Conservation (phyloP, 2,329 filamentous ascomycete genomes). For the Ramularia endophylla region DNA sequence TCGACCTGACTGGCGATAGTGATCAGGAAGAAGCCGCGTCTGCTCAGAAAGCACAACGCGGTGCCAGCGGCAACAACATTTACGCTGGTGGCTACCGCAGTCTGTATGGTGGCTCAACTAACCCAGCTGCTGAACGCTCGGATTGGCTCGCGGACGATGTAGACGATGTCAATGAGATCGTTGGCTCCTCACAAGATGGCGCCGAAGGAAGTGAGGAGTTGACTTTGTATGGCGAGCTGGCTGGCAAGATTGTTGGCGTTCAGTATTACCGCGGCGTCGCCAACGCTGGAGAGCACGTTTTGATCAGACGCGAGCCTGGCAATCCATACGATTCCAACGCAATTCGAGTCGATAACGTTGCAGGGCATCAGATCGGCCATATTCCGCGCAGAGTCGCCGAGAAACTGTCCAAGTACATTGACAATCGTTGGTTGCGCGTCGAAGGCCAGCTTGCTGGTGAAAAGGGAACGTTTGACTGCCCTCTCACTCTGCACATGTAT, state of each 20-base stretch:
- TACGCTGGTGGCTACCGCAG: slow-evolving; percentile 4
- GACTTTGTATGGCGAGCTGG: slow-evolving; percentile 32
- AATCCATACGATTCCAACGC: slow-evolving; percentile 67
- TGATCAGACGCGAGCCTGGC: slow-evolving; percentile 57
- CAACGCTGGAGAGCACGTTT: slow-evolving; percentile 56
- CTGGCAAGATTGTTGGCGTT: slow-evolving; percentile 55
- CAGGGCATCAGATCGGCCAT: slow-evolving; percentile 71
- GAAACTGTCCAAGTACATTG: slow-evolving; percentile 70
- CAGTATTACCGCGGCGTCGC: slow-evolving; percentile 58
- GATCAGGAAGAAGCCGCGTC: slow-evolving; percentile 7
- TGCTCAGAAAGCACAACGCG: background rate
- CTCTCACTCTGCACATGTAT: slow-evolving; percentile 62
- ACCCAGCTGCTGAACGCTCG: slow-evolving; percentile 18
- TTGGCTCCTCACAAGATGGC: slow-evolving; percentile 27
- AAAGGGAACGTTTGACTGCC: slow-evolving; percentile 65
- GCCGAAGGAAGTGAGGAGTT: slow-evolving; percentile 23
- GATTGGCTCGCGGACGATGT: slow-evolving; percentile 26
- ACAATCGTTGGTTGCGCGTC: slow-evolving; percentile 52
- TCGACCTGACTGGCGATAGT: slow-evolving; percentile 18
- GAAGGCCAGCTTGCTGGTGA: slow-evolving; percentile 65
- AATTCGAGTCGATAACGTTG: slow-evolving; percentile 71
- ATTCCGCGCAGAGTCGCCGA: slow-evolving; percentile 60
- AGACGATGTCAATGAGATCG: slow-evolving; percentile 24
- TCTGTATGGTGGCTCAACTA: slow-evolving; percentile 8
- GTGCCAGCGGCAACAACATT: slow-evolving; percentile 2